Evolutionary conservation across 495 filamentous ascomycete species (phyloP).

Genomic region (Annulohypoxylon moriforme): DNA sequence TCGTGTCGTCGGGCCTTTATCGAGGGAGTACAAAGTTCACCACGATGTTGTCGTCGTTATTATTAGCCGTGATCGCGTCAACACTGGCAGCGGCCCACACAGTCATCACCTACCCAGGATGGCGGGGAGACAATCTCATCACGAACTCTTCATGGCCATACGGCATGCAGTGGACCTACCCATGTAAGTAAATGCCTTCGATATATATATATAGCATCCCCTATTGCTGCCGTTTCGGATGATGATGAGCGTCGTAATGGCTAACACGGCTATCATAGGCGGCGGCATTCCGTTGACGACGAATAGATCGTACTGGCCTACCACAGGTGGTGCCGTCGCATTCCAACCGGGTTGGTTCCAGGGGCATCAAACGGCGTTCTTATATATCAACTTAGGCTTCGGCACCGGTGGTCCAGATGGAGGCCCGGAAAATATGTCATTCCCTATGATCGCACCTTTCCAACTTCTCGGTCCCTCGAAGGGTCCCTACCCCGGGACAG

Average conservation of each 20-base stretch:
- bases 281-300: conserved; percentile 81
- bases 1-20: neutral
- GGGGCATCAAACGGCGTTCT: conserved; percentile 83
- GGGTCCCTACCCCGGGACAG: conserved; percentile 82
- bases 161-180: conserved; percentile 98
- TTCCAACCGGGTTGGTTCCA: conserved; percentile 95
- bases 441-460: conserved; percentile 84
- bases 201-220: neutral
- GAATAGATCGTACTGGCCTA: conserved; percentile 94
- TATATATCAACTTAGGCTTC: conserved; percentile 95
- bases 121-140: conserved; percentile 92
- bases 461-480: conserved; percentile 86
- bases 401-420: conserved; percentile 70
- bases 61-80: conserved; percentile 61
- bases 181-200: conserved; percentile 72
- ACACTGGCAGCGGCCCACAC: conserved; percentile 79
- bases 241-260: neutral
- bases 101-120: conserved; percentile 91
- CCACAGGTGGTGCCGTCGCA: conserved; percentile 83
- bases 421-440: conserved; percentile 86
- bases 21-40: neutral
- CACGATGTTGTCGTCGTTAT: conserved; percentile 62
- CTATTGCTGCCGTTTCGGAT: neutral
- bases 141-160: conserved; percentile 84
- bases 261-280: conserved; percentile 64